A percentile compares a stretch with the other conserved stretches of the same genome.
Conservation (phyloP, 768 basidiomycete species). For the Serendipita vermifera region DNA sequence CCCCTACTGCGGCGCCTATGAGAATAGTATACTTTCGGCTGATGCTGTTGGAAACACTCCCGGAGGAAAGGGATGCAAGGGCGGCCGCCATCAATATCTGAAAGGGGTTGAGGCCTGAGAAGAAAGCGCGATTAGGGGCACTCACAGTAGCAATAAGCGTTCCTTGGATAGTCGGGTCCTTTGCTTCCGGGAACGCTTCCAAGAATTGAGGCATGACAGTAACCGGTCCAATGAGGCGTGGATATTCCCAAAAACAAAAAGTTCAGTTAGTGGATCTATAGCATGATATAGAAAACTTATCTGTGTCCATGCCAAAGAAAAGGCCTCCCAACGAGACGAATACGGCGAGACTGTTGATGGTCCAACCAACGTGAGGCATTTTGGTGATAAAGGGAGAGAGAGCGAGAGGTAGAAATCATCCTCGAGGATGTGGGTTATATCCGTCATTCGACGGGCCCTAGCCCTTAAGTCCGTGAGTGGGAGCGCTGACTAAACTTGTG, state of each 20-base stretch:
- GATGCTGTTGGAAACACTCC: constrained; percentile 33
- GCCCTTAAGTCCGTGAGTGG: too few relatives aligned
- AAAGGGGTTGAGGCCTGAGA: too few relatives aligned
- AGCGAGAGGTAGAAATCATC: too few relatives aligned
- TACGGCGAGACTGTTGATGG: constrained; percentile 11
- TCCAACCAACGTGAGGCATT: too few relatives aligned
- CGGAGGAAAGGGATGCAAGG: constrained; percentile 19
- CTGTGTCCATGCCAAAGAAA: constrained; percentile 27
- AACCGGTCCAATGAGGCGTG: constrained; percentile 30
- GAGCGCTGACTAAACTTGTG: too few relatives aligned
- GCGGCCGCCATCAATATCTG: constrained; percentile 18
- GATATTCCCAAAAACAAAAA: background rate
- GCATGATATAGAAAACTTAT: constrained; percentile 13
- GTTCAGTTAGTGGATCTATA: background rate
- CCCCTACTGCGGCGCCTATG: constrained; percentile 30
- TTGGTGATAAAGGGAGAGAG: too few relatives aligned
- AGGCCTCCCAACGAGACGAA: constrained; percentile 26
- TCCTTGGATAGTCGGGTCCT: constrained; percentile 13
- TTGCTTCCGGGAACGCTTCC: constrained; percentile 14
- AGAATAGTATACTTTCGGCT: constrained; percentile 36
- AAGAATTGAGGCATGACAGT: constrained; percentile 37
- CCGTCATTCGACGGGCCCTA: too few relatives aligned
- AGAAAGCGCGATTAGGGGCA: too few relatives aligned
- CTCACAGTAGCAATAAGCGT: constrained; percentile 16
- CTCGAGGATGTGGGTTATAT: too few relatives aligned